Conservation (phyloP, 352 stramenopile species). For the Globisporangium cystogenes region DNA sequence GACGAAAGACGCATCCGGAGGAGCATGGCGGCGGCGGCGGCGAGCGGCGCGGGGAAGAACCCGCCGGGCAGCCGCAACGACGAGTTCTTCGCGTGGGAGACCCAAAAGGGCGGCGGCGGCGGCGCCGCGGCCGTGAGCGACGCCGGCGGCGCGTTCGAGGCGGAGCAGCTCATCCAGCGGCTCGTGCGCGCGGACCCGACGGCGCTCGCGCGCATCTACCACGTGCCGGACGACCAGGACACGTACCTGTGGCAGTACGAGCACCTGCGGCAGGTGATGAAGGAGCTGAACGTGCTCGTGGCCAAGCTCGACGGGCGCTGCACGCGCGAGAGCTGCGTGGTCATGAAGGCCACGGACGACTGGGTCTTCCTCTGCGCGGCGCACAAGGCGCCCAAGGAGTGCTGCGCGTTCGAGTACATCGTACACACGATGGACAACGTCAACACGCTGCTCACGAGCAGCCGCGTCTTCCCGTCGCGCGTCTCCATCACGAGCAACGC, state of each 20-base stretch:
- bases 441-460: conserved; percentile 79
- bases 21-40: conserved; percentile 7
- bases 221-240: conserved; percentile 72
- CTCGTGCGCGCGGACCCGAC: conserved; percentile 57
- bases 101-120: conserved; percentile 1
- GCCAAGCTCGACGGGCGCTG: conserved; percentile 55
- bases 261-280: conserved; percentile 79
- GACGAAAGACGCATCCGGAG: no score
- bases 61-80: conserved; percentile 63
- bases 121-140: conserved; percentile 12
- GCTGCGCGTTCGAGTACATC: conserved; percentile 85
- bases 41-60: conserved; percentile 64
- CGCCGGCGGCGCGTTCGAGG: conserved; percentile 53
- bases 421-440: conserved; percentile 86
- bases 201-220: conserved; percentile 57
- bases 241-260: conserved; percentile 86
- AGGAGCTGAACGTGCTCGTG: conserved; percentile 77
- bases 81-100: conserved; percentile 78
- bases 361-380: conserved; percentile 84
- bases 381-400: conserved; percentile 77
- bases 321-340: conserved; percentile 59
- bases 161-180: conserved; percentile 75
- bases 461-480: conserved; percentile 72
- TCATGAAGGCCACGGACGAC: conserved; percentile 86
- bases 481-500: conserved; percentile 74